Evolutionary conservation across 2,329 filamentous ascomycete species (phyloP).

Genomic region (Hypoxylon sp.): DNA sequence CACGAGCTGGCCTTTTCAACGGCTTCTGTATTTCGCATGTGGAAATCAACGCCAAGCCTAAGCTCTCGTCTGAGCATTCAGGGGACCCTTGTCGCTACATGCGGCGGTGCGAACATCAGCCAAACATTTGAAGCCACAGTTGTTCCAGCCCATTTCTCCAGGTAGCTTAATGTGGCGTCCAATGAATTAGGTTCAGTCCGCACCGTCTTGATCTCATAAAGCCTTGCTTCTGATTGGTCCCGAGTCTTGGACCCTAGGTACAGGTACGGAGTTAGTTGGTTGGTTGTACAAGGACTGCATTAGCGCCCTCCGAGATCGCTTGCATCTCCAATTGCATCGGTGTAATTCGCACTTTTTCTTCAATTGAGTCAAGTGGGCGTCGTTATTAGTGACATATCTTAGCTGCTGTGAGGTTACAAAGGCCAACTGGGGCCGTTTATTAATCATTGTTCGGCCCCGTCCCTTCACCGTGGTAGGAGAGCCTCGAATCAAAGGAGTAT

Average conservation of each 20-base stretch:
- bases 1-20: constrained; percentile 21
- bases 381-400: constrained; percentile 12
- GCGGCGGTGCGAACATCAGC: constrained; percentile 17
- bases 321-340: constrained; percentile 21
- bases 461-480: constrained; percentile 26
- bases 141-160: background rate
- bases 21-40: constrained; percentile 27
- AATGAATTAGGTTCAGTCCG: background rate
- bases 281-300: constrained; percentile 10
- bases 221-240: constrained; percentile 23
- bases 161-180: constrained; percentile 4
- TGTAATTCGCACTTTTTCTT: constrained; percentile 36
- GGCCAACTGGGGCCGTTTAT: constrained; percentile 37
- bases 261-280: constrained; percentile 7
- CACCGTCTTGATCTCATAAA: constrained; percentile 7
- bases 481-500: constrained; percentile 25
- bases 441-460: constrained; percentile 30
- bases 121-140: constrained; percentile 15
- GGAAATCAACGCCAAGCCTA: constrained; percentile 36
- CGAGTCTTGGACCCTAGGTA: background rate
- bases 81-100: constrained; percentile 22
- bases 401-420: constrained; percentile 21
- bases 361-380: constrained; percentile 31
- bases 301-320: constrained; percentile 48
- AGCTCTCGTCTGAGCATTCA: constrained; percentile 32